Percentiles rank a stretch among this genome's conserved stretches.
phyloP scores from a whole-genome alignment of 1,139 yeast species.

The Spencermartinsiella ligniputridi region DNA sequence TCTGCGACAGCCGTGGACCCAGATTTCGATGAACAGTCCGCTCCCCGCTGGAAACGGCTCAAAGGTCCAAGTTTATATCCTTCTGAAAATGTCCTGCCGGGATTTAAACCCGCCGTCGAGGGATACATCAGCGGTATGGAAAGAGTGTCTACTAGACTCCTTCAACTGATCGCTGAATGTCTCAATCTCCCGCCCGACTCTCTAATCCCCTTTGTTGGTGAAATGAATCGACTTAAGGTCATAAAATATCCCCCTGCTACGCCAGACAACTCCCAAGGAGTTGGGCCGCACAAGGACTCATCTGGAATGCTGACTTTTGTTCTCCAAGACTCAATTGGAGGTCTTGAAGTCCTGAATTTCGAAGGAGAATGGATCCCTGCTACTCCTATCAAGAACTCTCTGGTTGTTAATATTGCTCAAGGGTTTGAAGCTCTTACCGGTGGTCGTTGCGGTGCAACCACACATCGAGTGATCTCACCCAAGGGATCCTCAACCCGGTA shows the following conservation, averaged over 20 bases:
- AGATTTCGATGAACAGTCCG: constrained; percentile 33
- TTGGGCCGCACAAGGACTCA: constrained; percentile 71
- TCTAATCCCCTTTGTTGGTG: constrained; percentile 45
- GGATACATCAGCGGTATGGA: constrained; percentile 48
- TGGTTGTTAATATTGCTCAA: constrained; percentile 38
- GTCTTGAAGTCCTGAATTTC: constrained; percentile 60
- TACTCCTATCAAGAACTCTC: constrained; percentile 30
- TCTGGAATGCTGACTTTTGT: constrained; percentile 56
- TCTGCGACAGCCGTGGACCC: constrained; percentile 45
- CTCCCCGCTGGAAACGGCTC: constrained; percentile 52
- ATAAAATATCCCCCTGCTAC: constrained; percentile 35
- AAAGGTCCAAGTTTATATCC: constrained; percentile 70
- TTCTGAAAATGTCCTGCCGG: constrained; percentile 44
- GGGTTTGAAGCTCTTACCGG: constrained; percentile 39
- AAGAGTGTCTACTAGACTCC: constrained; percentile 40
- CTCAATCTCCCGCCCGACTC: constrained; percentile 46
- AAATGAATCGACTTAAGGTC: constrained; percentile 38
- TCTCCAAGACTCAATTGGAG: constrained; percentile 50
- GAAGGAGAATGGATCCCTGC: constrained; percentile 60
- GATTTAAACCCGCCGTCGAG: constrained; percentile 44
- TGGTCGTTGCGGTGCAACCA: constrained; percentile 49
- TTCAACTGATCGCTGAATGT: constrained; percentile 50
- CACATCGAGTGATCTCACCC: constrained; percentile 60
- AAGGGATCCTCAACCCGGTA: constrained; percentile 39
- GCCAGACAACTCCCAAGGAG: constrained; percentile 48